These are phyloP conservation scores for Ensete ventricosum DNA, from an alignment of 176 grass and related monocot species.

Conservation along the genomic window DNA sequence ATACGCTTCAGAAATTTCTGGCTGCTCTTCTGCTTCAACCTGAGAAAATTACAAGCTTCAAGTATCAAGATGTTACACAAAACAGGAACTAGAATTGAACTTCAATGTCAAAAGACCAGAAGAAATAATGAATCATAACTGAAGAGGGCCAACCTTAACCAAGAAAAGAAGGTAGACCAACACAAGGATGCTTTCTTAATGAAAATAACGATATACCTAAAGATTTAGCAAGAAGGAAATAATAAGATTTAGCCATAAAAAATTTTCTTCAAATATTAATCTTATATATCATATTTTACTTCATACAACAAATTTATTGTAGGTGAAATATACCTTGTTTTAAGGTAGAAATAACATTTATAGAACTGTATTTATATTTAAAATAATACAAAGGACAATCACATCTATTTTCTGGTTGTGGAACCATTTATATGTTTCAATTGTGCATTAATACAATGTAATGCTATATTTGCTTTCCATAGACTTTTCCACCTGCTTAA, in stretches of 20 bases:
- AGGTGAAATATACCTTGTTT: background rate
- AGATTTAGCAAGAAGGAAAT: background rate
- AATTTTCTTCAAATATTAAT: too few relatives aligned
- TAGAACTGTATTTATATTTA: background rate
- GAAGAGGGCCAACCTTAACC: background rate
- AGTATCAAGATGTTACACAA: background rate
- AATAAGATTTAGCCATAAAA: too few relatives aligned
- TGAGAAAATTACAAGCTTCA: constrained; percentile 12
- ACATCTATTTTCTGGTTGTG: background rate
- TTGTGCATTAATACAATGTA: too few relatives aligned
- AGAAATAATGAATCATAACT: too few relatives aligned
- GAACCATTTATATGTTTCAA: background rate
- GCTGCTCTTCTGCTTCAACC: constrained; percentile 32
- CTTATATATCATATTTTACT: too few relatives aligned
- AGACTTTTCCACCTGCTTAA: too few relatives aligned
- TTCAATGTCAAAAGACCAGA: background rate
- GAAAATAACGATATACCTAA: background rate
- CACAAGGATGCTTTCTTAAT: background rate
- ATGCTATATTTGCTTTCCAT: too few relatives aligned
- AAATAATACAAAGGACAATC: background rate
- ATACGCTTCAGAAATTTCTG: constrained; percentile 28
- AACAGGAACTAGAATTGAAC: background rate
- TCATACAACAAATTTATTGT: background rate
- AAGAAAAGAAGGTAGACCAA: background rate
- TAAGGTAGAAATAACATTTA: background rate